Evolutionary conservation across 176 grass and related monocot genomes (phyloP).

Genomic region (Eragrostis nindensis): DNA sequence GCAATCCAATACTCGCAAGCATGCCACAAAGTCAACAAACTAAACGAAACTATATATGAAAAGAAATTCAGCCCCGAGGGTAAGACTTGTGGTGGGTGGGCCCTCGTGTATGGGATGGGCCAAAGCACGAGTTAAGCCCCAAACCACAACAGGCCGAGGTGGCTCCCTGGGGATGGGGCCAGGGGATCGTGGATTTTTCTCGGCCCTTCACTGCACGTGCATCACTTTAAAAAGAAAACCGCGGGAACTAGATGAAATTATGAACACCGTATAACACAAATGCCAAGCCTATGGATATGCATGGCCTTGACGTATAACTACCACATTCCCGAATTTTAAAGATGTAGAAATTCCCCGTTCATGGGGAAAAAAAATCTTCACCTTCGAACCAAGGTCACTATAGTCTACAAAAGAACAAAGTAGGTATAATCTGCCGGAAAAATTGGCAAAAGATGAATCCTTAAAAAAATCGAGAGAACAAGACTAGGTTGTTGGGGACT

Average conservation of each 20-base stretch:
- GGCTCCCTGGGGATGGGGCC: no score
- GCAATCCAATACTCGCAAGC: slow-evolving; percentile 9
- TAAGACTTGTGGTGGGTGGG: no score
- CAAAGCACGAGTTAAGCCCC: no score
- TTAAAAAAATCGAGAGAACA: neutral
- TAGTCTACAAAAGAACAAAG: neutral
- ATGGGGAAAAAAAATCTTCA: neutral
- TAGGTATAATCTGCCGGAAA: neutral
- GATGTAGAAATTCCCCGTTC: neutral
- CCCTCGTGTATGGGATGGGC: no score
- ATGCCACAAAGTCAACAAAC: neutral
- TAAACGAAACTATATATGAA: neutral
- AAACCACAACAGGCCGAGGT: no score
- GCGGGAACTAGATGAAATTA: neutral
- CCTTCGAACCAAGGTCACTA: neutral
- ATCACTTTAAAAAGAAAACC: no score
- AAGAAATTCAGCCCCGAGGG: no score
- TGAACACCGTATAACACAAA: neutral
- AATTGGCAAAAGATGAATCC: neutral
- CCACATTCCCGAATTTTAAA: neutral
- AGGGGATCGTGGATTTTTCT: no score
- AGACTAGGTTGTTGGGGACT: no score
- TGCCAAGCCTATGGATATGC: neutral
- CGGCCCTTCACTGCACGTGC: no score
- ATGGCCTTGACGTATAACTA: neutral